Evolutionary conservation across 257 asterid species (phyloP), one percentile per base, ranked within the genome.

Genomic region (Sherardia arvensis): DNA sequence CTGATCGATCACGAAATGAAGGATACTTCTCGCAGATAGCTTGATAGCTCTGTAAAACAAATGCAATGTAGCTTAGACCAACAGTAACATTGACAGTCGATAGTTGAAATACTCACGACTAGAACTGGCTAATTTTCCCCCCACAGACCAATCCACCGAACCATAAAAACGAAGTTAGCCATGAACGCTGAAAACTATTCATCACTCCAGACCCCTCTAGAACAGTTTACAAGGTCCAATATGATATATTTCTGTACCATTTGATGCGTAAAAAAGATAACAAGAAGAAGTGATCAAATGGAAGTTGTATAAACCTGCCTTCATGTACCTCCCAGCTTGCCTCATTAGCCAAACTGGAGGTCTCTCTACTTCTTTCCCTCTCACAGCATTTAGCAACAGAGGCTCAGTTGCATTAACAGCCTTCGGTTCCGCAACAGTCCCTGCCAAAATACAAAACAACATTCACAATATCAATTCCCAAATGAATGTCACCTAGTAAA

Each of bases 331-430:
- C 90, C 97, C 99, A 53, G 99, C 99, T 81, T 93, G 97, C 71
- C 99, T 85, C 99, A 93, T 93, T 65, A 93, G 99, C 97, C 97
- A 93, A 80, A 93, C 99, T 7, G 99, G 99, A 63, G 99, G 99
- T 59, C 96, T 87, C 55, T 87, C 96, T 1, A 93, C 99, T 57
- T 84, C 90, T 79, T 87, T 84, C 67, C 99, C 99, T 56, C 88
- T 79, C 29, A 78, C 97, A 56, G 99, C 99, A 61, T 85, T 70
- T 43, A 93, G 94, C 61, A 93, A 71, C 82, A 93, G 62, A 40
- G 99, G 97, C 69, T 93, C 97, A 1, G 94, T 78, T 7, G 84
- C 80, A 77, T 64, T 85, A 36, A 83, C 72, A 76, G 84, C 51
- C 78, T 81, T 87, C 8, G 92, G 94, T 85, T 93, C 95, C 4